Conservation (phyloP, 805 yeast genomes). For the Zygosaccharomyces rouxii region DNA sequence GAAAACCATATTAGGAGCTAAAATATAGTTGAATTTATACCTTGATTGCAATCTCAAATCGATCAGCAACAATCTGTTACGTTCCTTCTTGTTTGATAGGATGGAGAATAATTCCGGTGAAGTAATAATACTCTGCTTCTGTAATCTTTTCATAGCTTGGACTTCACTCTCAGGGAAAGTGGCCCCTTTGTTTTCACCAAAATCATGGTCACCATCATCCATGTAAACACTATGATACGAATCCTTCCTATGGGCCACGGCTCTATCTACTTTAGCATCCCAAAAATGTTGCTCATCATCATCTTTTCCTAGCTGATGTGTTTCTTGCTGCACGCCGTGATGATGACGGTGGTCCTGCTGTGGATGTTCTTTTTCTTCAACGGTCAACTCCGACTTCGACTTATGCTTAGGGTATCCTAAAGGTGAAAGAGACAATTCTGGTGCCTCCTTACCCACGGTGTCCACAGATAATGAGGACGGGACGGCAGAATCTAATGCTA, state of each 20-base stretch:
- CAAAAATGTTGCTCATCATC: conserved; percentile 4
- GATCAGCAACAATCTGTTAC: conserved; percentile 35
- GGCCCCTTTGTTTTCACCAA: conserved; percentile 5
- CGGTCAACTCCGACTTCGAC: background rate
- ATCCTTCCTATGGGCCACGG: conserved; percentile 35
- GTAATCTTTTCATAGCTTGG: conserved; percentile 27
- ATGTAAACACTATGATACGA: conserved; percentile 41
- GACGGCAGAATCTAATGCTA: conserved; percentile 22
- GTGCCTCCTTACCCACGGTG: conserved; percentile 9
- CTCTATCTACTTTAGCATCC: conserved; percentile 15
- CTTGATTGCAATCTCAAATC: conserved; percentile 39
- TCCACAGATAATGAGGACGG: conserved; percentile 7
- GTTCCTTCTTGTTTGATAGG: conserved; percentile 45
- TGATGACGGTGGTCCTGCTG: conserved; percentile 3
- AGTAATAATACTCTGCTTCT: conserved; percentile 50
- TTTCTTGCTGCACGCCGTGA: too few species aligned
- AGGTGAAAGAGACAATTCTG: conserved; percentile 8
- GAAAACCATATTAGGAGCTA: conserved; percentile 37
- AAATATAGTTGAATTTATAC: conserved; percentile 36
- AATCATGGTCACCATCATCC: conserved; percentile 27
- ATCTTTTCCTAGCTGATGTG: too few species aligned
- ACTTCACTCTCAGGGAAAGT: conserved; percentile 20
- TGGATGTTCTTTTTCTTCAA: background rate
- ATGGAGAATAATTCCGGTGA: conserved; percentile 42
- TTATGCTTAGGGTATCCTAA: conserved; percentile 1